Conservation (phyloP, 345 rosid genomes). For the Isatis tinctoria region DNA sequence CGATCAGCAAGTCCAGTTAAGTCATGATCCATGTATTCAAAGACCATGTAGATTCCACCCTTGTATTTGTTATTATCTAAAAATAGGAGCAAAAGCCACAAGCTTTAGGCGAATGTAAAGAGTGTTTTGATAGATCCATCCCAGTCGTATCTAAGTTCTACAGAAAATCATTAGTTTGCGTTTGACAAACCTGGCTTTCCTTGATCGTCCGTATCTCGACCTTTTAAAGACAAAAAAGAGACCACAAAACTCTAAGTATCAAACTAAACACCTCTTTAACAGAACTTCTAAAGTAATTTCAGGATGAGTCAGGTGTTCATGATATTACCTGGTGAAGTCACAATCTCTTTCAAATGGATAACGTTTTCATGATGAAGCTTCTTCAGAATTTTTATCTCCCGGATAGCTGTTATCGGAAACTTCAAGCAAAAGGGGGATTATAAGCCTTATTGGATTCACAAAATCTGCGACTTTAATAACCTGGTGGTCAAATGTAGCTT, state of each 20-base stretch:
- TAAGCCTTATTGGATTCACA: not conserved
- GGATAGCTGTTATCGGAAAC: constrained; percentile 55
- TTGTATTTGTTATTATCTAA: constrained; percentile 90
- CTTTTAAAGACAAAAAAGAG: constrained; percentile 29
- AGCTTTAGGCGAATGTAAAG: not conserved
- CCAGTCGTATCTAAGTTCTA: not conserved
- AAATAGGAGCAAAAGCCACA: not conserved
- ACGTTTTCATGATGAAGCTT: constrained; percentile 54
- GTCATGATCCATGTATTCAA: constrained; percentile 98
- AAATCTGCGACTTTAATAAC: not conserved
- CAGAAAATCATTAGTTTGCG: not conserved
- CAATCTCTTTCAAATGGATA: constrained; percentile 53
- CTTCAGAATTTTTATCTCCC: constrained; percentile 53
- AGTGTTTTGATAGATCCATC: not conserved
- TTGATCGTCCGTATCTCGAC: constrained; percentile 84
- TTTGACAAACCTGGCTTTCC: constrained; percentile 57
- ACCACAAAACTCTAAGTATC: not conserved
- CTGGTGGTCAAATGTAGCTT: constrained; percentile 20
- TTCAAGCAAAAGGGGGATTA: constrained; percentile 6
- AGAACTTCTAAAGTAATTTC: not conserved
- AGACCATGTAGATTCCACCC: constrained; percentile 97
- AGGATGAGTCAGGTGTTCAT: not conserved
- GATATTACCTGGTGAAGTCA: constrained; percentile 41
- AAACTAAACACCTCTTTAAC: not conserved
- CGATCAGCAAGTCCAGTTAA: constrained; percentile 95